Evolutionary conservation across 805 yeast genomes (phyloP).

Genomic region (Teunomyces cretensis): DNA sequence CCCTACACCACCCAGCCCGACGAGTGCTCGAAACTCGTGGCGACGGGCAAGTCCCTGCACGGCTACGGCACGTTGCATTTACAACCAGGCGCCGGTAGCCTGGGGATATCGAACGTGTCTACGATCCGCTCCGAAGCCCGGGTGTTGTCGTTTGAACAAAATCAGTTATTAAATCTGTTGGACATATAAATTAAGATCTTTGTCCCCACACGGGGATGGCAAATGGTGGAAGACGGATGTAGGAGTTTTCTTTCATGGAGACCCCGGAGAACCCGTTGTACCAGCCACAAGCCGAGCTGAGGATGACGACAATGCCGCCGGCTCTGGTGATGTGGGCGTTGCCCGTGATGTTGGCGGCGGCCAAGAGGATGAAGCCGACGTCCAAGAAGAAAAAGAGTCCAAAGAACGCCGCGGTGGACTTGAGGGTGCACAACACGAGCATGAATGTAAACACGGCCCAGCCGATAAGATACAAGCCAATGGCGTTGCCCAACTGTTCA

Average conservation of each 20-base stretch:
- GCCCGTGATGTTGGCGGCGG: slow-evolving; percentile 51
- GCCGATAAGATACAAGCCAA: slow-evolving; percentile 59
- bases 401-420: slow-evolving; percentile 50
- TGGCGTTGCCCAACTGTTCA: slow-evolving; percentile 46
- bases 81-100: background rate
- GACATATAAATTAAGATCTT: slow-evolving; percentile 15
- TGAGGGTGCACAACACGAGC: slow-evolving; percentile 54
- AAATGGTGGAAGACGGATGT: slow-evolving; percentile 21
- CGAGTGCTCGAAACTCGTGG: background rate
- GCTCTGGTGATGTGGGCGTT: slow-evolving; percentile 14
- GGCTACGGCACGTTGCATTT: background rate
- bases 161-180: slow-evolving; percentile 47
- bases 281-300: slow-evolving; percentile 25
- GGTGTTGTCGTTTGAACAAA: slow-evolving; percentile 53
- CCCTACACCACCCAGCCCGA: background rate
- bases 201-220: background rate
- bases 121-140: background rate
- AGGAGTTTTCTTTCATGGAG: slow-evolving; percentile 24
- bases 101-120: background rate
- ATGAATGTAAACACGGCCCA: slow-evolving; percentile 66
- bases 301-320: slow-evolving; percentile 24
- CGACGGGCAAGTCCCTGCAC: background rate
- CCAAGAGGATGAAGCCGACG: slow-evolving; percentile 51
- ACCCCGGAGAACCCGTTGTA: slow-evolving; percentile 28
- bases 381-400: slow-evolving; percentile 53